Percentiles rank a stretch among this genome's conserved stretches.
Evolutionary conservation across 2,329 filamentous ascomycete species (phyloP).

Genomic region (Byssoonygena ceratinophila): DNA sequence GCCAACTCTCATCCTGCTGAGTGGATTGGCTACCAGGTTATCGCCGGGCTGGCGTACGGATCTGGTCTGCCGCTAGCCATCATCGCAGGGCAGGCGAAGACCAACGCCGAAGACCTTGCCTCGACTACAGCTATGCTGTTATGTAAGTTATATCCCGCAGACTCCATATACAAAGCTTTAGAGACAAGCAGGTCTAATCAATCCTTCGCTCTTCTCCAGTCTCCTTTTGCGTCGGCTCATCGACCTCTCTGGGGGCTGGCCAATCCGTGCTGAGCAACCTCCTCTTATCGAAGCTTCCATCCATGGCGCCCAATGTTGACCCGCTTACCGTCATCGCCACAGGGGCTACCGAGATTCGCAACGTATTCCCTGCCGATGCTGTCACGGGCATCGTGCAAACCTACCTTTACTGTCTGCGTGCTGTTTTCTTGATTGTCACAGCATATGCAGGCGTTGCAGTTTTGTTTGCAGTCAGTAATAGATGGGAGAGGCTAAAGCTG

Average conservation of each 20-base stretch:
- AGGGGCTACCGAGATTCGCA: slow-evolving; percentile 22
- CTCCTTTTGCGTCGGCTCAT: slow-evolving; percentile 28
- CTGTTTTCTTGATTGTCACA: slow-evolving; percentile 19
- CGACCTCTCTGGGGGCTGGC: slow-evolving; percentile 34
- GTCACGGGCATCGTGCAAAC: slow-evolving; percentile 21
- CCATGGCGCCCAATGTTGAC: slow-evolving; percentile 21
- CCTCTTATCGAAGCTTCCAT: slow-evolving; percentile 13
- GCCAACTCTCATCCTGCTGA: slow-evolving; percentile 24
- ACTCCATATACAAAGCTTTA: not conserved
- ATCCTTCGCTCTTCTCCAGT: slow-evolving; percentile 28
- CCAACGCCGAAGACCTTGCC: slow-evolving; percentile 23
- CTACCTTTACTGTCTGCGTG: slow-evolving; percentile 23
- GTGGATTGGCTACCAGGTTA: slow-evolving; percentile 34
- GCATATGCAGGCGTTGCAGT: slow-evolving; percentile 16
- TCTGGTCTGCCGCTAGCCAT: slow-evolving; percentile 30
- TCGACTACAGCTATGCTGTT: slow-evolving; percentile 22
- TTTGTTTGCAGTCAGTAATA: not conserved
- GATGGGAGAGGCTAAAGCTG: slow-evolving; percentile 2
- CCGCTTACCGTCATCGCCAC: slow-evolving; percentile 19
- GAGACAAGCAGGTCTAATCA: not conserved
- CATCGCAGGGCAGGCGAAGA: slow-evolving; percentile 24
- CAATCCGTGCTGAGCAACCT: slow-evolving; percentile 29
- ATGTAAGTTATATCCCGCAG: slow-evolving; percentile 12
- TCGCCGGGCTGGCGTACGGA: slow-evolving; percentile 21
- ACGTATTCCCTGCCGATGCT: slow-evolving; percentile 18